Evolutionary conservation across 2,329 filamentous ascomycete genomes (phyloP).

Genomic region (Dothiorella sarmentorum): DNA sequence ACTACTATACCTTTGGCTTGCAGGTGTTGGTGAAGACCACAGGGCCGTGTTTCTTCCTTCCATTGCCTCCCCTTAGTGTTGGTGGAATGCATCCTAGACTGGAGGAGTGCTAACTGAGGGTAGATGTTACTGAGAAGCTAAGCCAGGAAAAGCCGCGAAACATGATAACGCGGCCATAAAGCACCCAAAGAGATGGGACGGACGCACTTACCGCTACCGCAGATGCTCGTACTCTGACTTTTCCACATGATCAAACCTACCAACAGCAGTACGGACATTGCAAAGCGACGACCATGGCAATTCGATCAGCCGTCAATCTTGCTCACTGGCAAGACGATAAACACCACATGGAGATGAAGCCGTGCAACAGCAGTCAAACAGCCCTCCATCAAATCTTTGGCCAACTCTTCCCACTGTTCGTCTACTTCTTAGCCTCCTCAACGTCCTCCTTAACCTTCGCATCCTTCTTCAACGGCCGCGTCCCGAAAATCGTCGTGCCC

Average conservation of each 20-base stretch:
- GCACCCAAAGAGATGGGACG: not conserved
- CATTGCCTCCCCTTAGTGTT: not conserved
- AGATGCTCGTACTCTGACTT: not conserved
- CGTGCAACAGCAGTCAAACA: not conserved
- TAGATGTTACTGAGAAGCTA: not conserved
- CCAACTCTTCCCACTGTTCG: not conserved
- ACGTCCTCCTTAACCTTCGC: constrained; percentile 57
- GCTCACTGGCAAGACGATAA: not conserved
- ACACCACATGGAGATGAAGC: not conserved
- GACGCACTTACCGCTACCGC: not conserved
- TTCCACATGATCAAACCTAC: not conserved
- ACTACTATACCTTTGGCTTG: not conserved
- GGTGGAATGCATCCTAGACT: not conserved
- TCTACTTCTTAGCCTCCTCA: constrained; percentile 16
- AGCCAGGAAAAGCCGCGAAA: not conserved
- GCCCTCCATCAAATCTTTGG: not conserved
- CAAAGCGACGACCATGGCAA: not conserved
- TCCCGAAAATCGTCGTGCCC: constrained; percentile 90
- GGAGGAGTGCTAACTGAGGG: not conserved
- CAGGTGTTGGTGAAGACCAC: not conserved
- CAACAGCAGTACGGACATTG: not conserved
- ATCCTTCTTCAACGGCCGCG: constrained; percentile 73
- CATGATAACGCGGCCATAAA: not conserved
- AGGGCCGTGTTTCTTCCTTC: no score
- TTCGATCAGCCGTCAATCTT: not conserved